Evolutionary conservation across 331 rosid genomes (phyloP), one percentile per base, ranked within the genome.

Genomic region (Stylosanthes scabra): DNA sequence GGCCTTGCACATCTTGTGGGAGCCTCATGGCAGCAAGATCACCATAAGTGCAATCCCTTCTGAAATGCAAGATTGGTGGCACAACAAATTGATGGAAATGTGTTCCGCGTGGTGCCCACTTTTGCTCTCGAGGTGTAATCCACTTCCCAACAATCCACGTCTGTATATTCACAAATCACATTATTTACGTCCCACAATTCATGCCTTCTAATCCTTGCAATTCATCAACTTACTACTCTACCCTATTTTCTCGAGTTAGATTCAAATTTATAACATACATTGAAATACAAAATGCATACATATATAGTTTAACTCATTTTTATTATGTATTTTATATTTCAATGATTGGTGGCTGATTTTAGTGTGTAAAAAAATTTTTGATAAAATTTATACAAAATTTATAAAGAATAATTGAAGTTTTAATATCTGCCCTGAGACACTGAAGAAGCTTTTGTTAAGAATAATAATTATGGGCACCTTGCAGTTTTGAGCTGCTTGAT

Each of bases 71-170:
- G 79, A 93, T 88, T 12, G 98, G 94, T 45, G 98, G 98, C 8
- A 93, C 98, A 7, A 93, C 97, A 74, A 93, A 93, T 78, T 93
- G 96, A 77, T 93, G 97, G 54, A 93, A 93, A 76, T 89, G 98
- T 10, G 97, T 67, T 50, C 98, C 94, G 2, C 75, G 54, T 15
- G 97, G 98, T 0, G 98, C 98, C 96, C 92, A 93, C 11, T 57
- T 82, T 72, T 93, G 98, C 73, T 93, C 90, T 50, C 88, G 89
- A 25, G 88, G 90, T 20, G 97, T 93, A 68, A 89, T 93, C 97
- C 98, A 93, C 72, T 91, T 93, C 1, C 98, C 98, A 25, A 91
- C 97, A 25, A 93, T 91, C 98, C 98, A 93, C 0, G 98, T 89
- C 96, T 92, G 79, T 4, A 47, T 20, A 73, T 71, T 37, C 14